Evolutionary conservation across 2,329 filamentous ascomycete species (phyloP).

Genomic region (Gyromitra esculenta): DNA sequence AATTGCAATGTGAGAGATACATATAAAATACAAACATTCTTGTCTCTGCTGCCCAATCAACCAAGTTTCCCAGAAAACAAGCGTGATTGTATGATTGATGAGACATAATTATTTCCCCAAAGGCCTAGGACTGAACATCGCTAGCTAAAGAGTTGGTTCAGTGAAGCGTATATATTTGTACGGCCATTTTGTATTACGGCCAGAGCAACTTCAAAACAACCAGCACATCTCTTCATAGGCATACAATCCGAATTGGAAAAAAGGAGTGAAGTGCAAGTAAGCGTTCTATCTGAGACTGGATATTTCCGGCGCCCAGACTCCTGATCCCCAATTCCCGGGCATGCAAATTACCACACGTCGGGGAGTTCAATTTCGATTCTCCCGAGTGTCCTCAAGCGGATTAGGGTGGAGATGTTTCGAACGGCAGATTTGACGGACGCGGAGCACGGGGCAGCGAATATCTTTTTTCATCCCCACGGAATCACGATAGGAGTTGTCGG

Average conservation of each 20-base stretch:
- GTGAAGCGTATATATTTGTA: neutral
- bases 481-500: slow-evolving; percentile 40
- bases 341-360: slow-evolving; percentile 39
- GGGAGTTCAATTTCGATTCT: slow-evolving; percentile 33
- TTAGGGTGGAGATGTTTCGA: slow-evolving; percentile 13
- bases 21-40: slow-evolving; percentile 5
- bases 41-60: neutral
- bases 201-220: slow-evolving; percentile 35
- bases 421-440: slow-evolving; percentile 23
- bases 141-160: slow-evolving; percentile 12
- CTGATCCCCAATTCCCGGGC: slow-evolving; percentile 11
- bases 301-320: slow-evolving; percentile 32
- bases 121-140: neutral
- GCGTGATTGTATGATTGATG: neutral
- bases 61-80: neutral
- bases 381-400: slow-evolving; percentile 14
- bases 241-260: slow-evolving; percentile 13
- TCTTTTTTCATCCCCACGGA: slow-evolving; percentile 27
- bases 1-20: neutral
- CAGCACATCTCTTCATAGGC: slow-evolving; percentile 9
- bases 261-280: slow-evolving; percentile 27
- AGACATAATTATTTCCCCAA: neutral
- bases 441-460: slow-evolving; percentile 42
- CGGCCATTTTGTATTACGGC: slow-evolving; percentile 13
- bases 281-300: slow-evolving; percentile 32